Base-by-base conservation (phyloP, 495 filamentous ascomycete genomes). In the Copromyces sp. region DNA sequence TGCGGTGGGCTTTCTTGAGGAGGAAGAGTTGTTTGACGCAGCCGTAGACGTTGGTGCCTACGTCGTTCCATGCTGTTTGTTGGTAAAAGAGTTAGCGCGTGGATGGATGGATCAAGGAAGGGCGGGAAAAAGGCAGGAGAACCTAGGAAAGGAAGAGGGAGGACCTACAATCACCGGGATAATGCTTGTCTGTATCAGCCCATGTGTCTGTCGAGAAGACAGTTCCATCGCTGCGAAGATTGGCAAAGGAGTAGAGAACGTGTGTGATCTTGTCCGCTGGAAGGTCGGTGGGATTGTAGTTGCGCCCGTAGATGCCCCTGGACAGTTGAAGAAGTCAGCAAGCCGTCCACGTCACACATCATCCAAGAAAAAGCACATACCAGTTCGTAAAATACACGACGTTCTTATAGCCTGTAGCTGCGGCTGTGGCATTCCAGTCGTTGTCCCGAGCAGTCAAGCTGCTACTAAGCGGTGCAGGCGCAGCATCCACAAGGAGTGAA, bases 241-340 rank as follows among this genome's bases (percentile, higher is more conserved):
- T 95, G 73, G 92, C 93, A 79, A 98, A 98, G 39, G 94, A 87
- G 79, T 97, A 97, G 8, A 97, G 86, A 3, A 98, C 85, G 78
- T 97, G 94, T 7, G 93, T 97, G 72, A 98, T 81, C 73, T 97
- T 87, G 17, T 89, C 85, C 1, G 87, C 92, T 0, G 94, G 94
- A 32, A 98, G 85, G 76, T 95, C 89, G 71, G 92, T 87, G 3
- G 93, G 92, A 70, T 94, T 87, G 80, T 94, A 93, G 75, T 92
- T 89, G 75, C 94, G 86, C 59, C 87, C 92, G 77, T 97, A 97
- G 74, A 97, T 96, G 41, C 90, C 92, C 94, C 93, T 84, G 71
- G 7, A 8, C 11, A 39, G 7, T 12, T 20, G 7, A 5, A 42
- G 7, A 5, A 42, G 70, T 78, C 69, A 81, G 73, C 37, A 3